phyloP scores from a whole-genome alignment of 345 rosid species.

The Boechera retrofracta region DNA sequence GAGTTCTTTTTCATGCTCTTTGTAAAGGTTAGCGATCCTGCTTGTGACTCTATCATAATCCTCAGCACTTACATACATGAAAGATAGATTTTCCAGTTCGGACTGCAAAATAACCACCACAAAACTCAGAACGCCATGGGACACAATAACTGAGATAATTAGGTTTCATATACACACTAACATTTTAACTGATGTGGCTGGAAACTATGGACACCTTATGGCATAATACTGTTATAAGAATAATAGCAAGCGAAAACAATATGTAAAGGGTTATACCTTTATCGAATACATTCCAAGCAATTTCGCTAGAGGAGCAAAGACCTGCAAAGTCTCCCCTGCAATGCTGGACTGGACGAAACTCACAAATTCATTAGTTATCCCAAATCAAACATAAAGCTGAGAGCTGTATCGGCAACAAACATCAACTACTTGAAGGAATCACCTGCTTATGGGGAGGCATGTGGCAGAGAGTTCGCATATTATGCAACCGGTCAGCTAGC shows the following conservation, averaged over 20 bases:
- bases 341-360: constrained; percentile 80
- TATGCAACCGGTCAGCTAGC: constrained; percentile 97
- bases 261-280: constrained; percentile 60
- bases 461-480: constrained; percentile 92
- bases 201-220: constrained; percentile 6
- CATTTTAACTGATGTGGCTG: constrained; percentile 2
- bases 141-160: constrained; percentile 18
- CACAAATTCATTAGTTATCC: constrained; percentile 42
- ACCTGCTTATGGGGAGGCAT: constrained; percentile 99
- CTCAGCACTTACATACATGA: constrained; percentile 94
- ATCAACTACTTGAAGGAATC: constrained; percentile 28
- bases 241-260: constrained; percentile 1
- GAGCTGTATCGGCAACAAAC: constrained; percentile 22
- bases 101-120: constrained; percentile 62
- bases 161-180: constrained; percentile 4
- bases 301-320: constrained; percentile 97
- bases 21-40: constrained; percentile 83
- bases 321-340: constrained; percentile 94
- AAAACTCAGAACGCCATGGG: constrained; percentile 33
- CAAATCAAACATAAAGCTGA: constrained; percentile 24
- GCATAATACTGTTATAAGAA: constrained; percentile 2
- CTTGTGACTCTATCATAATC: constrained; percentile 82
- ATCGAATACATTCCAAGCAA: constrained; percentile 97
- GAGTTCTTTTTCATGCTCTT: constrained; percentile 89
- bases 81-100: constrained; percentile 94